Conservation (phyloP, 805 yeast genomes). For the Pichia deserticola region DNA sequence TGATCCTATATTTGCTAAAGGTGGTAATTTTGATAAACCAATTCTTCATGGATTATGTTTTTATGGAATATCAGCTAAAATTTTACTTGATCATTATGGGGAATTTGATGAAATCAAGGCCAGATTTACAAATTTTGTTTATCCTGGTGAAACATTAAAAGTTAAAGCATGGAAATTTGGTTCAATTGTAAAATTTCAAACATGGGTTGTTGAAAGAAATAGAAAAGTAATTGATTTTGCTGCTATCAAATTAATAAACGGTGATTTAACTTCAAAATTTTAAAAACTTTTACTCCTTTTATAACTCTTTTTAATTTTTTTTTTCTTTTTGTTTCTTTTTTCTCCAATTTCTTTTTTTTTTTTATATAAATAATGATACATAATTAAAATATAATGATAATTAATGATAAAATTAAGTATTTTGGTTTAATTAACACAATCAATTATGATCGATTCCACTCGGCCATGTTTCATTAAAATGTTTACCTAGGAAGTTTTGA, state of each 20-base stretch:
- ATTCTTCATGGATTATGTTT: slow-evolving; percentile 90
- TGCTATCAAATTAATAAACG: slow-evolving; percentile 53
- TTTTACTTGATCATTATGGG: slow-evolving; percentile 74
- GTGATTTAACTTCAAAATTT: slow-evolving; percentile 16
- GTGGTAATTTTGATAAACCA: slow-evolving; percentile 79
- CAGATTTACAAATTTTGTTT: slow-evolving; percentile 85
- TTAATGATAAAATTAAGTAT: too few species aligned
- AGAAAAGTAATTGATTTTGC: slow-evolving; percentile 79
- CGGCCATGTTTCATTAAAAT: slow-evolving; percentile 61
- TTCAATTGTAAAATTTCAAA: slow-evolving; percentile 64
- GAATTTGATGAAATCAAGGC: slow-evolving; percentile 77
- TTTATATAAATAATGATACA: too few species aligned
- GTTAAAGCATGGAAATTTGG: slow-evolving; percentile 82
- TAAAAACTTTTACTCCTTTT: background rate
- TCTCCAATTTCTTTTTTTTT: background rate
- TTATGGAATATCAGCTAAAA: slow-evolving; percentile 75
- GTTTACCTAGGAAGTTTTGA: slow-evolving; percentile 40
- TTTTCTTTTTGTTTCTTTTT: background rate
- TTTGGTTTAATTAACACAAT: background rate
- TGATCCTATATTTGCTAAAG: slow-evolving; percentile 84
- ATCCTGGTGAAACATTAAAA: slow-evolving; percentile 86
- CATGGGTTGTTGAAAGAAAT: slow-evolving; percentile 71
- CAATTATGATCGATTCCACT: slow-evolving; percentile 25
- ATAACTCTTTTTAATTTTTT: too few species aligned
- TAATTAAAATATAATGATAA: too few species aligned